These are phyloP conservation scores for Medicago lupulina DNA, from an alignment of 306 rosid genomes.

Conservation along the genomic window DNA sequence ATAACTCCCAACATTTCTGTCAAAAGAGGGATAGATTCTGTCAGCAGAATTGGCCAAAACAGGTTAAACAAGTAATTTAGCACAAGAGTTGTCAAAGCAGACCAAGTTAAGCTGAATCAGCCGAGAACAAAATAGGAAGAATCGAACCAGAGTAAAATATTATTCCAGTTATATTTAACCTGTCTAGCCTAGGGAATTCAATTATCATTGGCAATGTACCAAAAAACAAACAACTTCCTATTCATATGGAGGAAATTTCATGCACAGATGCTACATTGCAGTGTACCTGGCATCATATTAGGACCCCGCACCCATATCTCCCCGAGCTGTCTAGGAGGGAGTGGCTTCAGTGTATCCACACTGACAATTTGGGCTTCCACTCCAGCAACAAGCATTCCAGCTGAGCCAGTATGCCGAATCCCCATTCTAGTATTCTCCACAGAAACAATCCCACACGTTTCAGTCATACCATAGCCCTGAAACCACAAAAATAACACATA, in stretches of 20 bases:
- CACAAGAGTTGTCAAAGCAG: neutral
- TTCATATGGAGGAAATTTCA: neutral
- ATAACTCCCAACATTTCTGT: neutral
- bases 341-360: conserved; percentile 79
- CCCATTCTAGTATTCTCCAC: conserved; percentile 61
- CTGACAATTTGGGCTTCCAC: conserved; percentile 81
- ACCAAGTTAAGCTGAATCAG: neutral
- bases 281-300: conserved; percentile 83
- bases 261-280: neutral
- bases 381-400: conserved; percentile 75
- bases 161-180: neutral
- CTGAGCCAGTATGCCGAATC: conserved; percentile 65
- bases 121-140: conserved; percentile 1
- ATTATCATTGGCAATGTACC: neutral
- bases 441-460: conserved; percentile 77
- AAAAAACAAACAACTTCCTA: neutral
- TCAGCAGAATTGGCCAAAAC: neutral
- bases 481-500: conserved; percentile 32
- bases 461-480: conserved; percentile 97
- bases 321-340: conserved; percentile 83
- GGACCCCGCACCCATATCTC: conserved; percentile 96
- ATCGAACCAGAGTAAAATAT: neutral
- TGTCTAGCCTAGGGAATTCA: conserved; percentile 13
- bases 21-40: neutral
- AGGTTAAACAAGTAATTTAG: neutral